Conservation (phyloP, 257 asterid species). For the Jacaranda copaia region DNA sequence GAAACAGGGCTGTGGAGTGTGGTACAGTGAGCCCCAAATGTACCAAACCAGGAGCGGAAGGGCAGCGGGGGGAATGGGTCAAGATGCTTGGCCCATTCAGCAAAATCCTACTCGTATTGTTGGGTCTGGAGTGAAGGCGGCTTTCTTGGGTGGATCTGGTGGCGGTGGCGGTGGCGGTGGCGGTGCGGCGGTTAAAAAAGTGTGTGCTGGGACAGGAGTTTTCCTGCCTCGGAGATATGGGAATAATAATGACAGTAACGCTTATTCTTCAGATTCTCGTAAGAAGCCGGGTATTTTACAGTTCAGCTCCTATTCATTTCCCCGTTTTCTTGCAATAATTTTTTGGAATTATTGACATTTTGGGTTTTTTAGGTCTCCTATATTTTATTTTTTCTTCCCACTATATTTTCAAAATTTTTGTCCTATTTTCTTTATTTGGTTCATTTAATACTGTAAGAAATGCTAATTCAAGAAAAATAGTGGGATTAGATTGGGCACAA, state of each 20-base stretch:
- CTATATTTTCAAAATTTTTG: conserved; percentile 17
- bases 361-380: not conserved
- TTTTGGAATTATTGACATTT: conserved; percentile 25
- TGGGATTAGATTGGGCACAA: conserved; percentile 31
- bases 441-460: not conserved
- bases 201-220: conserved; percentile 81
- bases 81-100: conserved; percentile 46
- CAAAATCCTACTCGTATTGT: conserved; percentile 37
- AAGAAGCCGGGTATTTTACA: conserved; percentile 65
- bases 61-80: conserved; percentile 36
- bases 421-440: conserved; percentile 16
- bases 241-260: conserved; percentile 12
- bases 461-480: conserved; percentile 25
- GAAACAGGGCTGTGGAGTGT: conserved; percentile 44
- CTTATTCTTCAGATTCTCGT: conserved; percentile 49
- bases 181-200: conserved; percentile 48
- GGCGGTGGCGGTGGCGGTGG: conserved; percentile 35
- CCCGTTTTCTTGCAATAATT: not conserved
- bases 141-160: conserved; percentile 37
- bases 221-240: conserved; percentile 74
- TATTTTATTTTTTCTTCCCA: not conserved
- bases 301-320: conserved; percentile 14
- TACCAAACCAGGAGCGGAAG: conserved; percentile 34
- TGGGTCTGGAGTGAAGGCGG: conserved; percentile 38
- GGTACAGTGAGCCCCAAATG: conserved; percentile 48